Evolutionary conservation across 176 grass and related monocot genomes (phyloP).

Genomic region (Chloris gayana): DNA sequence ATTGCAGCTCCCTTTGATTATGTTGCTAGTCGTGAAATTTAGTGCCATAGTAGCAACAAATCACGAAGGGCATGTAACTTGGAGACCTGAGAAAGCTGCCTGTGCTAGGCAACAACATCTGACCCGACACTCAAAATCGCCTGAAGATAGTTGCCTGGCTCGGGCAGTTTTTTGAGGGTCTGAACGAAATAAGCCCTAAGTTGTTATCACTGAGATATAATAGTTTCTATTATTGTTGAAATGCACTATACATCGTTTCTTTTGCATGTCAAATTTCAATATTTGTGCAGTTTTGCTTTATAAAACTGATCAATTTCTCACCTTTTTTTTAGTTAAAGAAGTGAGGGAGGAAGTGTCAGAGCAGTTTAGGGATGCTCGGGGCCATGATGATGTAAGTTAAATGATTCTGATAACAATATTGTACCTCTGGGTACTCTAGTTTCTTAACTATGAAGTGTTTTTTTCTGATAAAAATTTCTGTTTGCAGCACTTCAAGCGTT

Average conservation of each 20-base stretch:
- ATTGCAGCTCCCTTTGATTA: background rate
- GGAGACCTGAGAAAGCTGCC: no score
- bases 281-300: background rate
- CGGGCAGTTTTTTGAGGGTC: no score
- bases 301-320: background rate
- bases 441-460: background rate
- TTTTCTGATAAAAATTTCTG: slow-evolving; percentile 5
- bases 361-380: slow-evolving; percentile 44
- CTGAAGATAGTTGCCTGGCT: no score
- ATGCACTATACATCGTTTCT: background rate
- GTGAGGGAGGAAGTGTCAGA: slow-evolving; percentile 42
- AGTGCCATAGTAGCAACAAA: background rate
- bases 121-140: no score
- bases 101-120: no score
- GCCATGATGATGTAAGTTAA: slow-evolving; percentile 44
- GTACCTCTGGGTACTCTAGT: background rate
- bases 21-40: background rate
- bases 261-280: background rate
- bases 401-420: background rate
- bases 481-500: slow-evolving; percentile 58
- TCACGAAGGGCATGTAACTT: no score
- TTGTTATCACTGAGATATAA: background rate
- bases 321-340: slow-evolving; percentile 46
- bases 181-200: no score
- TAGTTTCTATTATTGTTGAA: background rate